Evolutionary conservation across 352 stramenopile species (phyloP).

Genomic region (Phytophthora constricta): DNA sequence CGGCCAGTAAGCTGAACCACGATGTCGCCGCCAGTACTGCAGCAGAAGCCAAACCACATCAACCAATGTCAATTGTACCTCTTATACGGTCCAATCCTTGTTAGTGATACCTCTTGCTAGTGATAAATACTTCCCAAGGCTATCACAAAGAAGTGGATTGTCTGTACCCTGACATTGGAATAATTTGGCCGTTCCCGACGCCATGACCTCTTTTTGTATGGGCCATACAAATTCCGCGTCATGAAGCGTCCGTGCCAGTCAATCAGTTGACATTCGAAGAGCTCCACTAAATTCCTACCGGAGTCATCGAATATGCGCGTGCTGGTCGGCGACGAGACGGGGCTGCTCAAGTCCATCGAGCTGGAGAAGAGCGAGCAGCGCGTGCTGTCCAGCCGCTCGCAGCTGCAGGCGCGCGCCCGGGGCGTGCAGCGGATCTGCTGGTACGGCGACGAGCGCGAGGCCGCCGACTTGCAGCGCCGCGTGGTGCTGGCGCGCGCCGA

Average conservation of each 20-base stretch:
- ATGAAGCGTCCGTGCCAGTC: background rate
- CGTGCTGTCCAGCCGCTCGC: conserved; percentile 51
- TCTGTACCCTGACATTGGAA: no score
- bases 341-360: conserved; percentile 82
- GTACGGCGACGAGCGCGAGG: conserved; percentile 60
- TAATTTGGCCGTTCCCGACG: no score
- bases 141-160: no score
- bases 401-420: conserved; percentile 55
- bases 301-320: conserved; percentile 68
- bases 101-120: no score
- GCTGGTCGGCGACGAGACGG: conserved; percentile 82
- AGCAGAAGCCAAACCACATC: no score
- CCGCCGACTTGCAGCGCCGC: conserved; percentile 43
- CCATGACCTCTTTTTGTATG: no score
- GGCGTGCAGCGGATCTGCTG: conserved; percentile 67
- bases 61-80: no score
- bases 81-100: no score
- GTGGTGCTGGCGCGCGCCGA: conserved; percentile 68
- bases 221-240: background rate
- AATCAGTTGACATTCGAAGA: background rate
- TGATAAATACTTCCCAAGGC: no score
- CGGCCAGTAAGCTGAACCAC: no score
- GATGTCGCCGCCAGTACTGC: no score
- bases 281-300: background rate
- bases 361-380: conserved; percentile 76